Evolutionary conservation across 2,329 filamentous ascomycete genomes (phyloP).

Genomic region (Endoconidiophora laricicola): DNA sequence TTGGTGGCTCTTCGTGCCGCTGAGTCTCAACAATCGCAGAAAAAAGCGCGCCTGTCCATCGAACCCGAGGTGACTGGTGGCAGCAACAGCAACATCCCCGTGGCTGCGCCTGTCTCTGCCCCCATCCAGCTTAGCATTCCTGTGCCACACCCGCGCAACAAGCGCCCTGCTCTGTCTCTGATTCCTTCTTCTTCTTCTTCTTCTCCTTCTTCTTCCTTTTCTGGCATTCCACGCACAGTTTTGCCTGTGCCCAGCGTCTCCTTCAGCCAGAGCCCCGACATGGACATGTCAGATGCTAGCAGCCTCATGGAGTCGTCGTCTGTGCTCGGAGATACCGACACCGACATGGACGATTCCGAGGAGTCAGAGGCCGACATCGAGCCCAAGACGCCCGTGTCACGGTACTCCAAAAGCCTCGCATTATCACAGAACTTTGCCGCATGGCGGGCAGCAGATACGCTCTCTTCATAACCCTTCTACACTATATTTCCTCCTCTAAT

Average conservation of each 20-base stretch:
- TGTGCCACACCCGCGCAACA: neutral
- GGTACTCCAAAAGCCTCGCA: no score
- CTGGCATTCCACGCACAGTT: slow-evolving; percentile 1
- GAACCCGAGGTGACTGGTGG: neutral
- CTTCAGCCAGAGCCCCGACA: neutral
- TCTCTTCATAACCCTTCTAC: no score
- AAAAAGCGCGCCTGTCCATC: slow-evolving; percentile 9
- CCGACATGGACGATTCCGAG: slow-evolving; percentile 2
- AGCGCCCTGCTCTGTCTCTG: neutral
- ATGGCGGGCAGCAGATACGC: no score
- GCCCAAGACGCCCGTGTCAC: slow-evolving; percentile 22
- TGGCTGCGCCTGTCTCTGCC: neutral
- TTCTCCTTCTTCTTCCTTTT: neutral
- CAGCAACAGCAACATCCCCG: neutral
- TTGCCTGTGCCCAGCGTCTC: neutral
- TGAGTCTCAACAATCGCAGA: slow-evolving; percentile 14
- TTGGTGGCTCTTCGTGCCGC: slow-evolving; percentile 25
- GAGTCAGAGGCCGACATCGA: slow-evolving; percentile 16
- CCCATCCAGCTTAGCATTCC: slow-evolving; percentile 3
- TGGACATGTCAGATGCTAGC: slow-evolving; percentile 9
- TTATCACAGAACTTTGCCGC: no score
- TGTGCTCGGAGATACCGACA: slow-evolving; percentile 13
- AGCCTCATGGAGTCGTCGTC: slow-evolving; percentile 7
- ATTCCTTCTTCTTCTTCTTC: neutral
- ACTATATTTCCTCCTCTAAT: no score